Evolutionary conservation across 345 rosid genomes (phyloP), one percentile per base, ranked within the genome.

Genomic region (Populus tremula): DNA sequence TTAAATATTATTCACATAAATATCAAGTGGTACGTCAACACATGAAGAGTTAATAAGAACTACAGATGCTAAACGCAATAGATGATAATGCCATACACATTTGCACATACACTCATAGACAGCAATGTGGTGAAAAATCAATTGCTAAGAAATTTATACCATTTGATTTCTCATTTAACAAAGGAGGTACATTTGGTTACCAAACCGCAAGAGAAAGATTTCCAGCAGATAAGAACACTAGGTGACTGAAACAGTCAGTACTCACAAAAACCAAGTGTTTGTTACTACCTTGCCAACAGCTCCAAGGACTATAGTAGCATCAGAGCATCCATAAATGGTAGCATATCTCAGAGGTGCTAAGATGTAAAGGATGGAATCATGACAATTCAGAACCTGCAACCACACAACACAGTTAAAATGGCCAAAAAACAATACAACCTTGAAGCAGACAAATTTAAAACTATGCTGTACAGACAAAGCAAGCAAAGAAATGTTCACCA

Each of bases 271-370:
- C 3, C 78, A 59, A 14, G 62, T 14, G 75, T 50, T 71, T 68
- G 36, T 54, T 39, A 71, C 76, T 87, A 96, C 99, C 99, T 96
- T 96, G 86, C 99, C 99, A 81, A 92, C 96, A 73, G 99, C 98
- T 86, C 99, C 99, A 80, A 96, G 88, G 85, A 96, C 89, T 79
- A 96, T 89, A 67, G 99, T 96, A 65, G 98, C 81, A 83, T 94
- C 99, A 66, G 99, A 96, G 87, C 97, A 94, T 84, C 99, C 99
- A 81, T 96, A 92, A 67, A 96, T 73, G 20, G 97, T 94, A 56
- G 92, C 94, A 82, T 94, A 92, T 88, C 95, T 89, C 83, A 96
- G 77, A 63, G 99, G 99, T 23, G 97, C 94, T 82, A 96, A 85
- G 82, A 96, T 91, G 83, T 96, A 96, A 83, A 96, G 89, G 68